phyloP scores from a whole-genome alignment of 495 filamentous ascomycete genomes.

The Neurospora sp. region DNA sequence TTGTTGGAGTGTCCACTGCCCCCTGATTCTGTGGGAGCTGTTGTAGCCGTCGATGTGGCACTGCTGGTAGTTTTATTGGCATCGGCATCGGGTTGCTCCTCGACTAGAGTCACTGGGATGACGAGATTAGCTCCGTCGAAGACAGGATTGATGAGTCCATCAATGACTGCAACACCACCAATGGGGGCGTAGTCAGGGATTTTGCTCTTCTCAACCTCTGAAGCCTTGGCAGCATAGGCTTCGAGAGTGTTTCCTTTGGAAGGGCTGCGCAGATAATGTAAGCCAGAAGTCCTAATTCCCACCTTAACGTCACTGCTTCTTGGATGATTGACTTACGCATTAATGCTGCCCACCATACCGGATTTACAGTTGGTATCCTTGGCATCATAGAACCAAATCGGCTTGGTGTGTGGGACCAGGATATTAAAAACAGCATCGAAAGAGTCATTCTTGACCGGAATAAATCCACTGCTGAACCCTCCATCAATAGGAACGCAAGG shows the following conservation, averaged over 20 bases:
- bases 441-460: constrained; percentile 23
- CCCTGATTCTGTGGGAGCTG: not conserved
- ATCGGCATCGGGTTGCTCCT: not conserved
- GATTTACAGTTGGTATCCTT: constrained; percentile 31
- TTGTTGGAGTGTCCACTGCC: constrained; percentile 1
- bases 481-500: constrained; percentile 28
- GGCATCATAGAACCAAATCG: constrained; percentile 51
- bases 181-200: constrained; percentile 27
- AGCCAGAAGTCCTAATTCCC: not conserved
- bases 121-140: constrained; percentile 11
- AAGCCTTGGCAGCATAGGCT: constrained; percentile 26
- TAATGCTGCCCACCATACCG: constrained; percentile 35
- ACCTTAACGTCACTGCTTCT: no score
- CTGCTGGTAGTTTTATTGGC: not conserved
- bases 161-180: constrained; percentile 25
- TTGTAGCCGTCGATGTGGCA: not conserved
- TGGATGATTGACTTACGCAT: constrained; percentile 13
- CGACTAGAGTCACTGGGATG: not conserved
- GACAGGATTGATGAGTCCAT: constrained; percentile 19
- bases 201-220: constrained; percentile 22
- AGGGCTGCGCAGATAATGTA: constrained; percentile 2
- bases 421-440: constrained; percentile 34
- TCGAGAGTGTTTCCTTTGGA: constrained; percentile 26
- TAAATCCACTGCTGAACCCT: constrained; percentile 34
- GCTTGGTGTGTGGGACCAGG: constrained; percentile 33